Base-by-base conservation (phyloP, 1,284 basidiomycete genomes). In the Stereum hirsutum region DNA sequence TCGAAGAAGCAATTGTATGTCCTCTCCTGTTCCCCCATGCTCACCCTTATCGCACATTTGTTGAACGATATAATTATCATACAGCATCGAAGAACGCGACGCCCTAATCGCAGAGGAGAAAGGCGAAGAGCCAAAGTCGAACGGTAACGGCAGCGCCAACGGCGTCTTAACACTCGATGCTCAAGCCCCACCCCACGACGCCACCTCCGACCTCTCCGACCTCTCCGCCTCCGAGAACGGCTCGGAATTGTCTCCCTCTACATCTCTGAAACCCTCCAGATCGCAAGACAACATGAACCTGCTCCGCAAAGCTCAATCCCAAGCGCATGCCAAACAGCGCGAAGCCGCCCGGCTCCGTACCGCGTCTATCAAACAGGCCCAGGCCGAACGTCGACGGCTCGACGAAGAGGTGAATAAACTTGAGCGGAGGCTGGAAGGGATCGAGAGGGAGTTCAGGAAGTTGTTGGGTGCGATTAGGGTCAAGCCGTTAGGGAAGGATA, bases 361-460 rank as follows among this genome's bases (percentile, higher is more conserved):
- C 52, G 80, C 78, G 2, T 80, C 78, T 12, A 74, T 73, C 57
- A 88, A 77, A 60, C 78, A 78, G 57, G 83, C 75, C 25, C 61
- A 75, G 55, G 78, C 81, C 6, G 89, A 92, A 55, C 82, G 81
- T 54, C 83, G 86, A 28, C 75, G 84, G 24, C 68, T 92, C n/a
- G 78, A 86, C 44, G 94, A 96, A 51, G 92, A 95, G 57, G 81
- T 91, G 23, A 80, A 80, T 53, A 84, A 83, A 55, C 65, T 92
- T 14, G 80, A 85, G 53, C 73, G 79, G 24, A 74, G 86, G 34
- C 74, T 97, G 24, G 89, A 92, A 53, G 75, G 75, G 45, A 88
- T 96, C 49, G 94, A 98, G 58, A 81, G 89, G 43, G 95, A 98
- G 52, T 98, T 97, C 66, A 74, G 95, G 46, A 83, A 90, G 54